Conservation (phyloP, 192 early-diverging fungal species). For the Rhizophagus prolifer region DNA sequence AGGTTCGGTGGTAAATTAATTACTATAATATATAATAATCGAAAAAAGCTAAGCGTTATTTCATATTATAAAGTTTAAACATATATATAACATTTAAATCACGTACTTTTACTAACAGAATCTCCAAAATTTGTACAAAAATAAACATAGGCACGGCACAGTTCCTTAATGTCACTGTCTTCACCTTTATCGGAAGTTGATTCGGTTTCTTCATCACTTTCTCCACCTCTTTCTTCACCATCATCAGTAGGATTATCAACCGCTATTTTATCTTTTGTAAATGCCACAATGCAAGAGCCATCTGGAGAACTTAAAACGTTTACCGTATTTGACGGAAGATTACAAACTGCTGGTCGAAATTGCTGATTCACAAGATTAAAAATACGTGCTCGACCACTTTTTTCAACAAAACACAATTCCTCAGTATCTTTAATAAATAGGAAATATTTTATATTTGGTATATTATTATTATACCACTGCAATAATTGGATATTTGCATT, state of each 20-base stretch:
- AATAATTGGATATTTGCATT: conserved; percentile 20
- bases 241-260: not conserved
- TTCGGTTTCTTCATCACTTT: not conserved
- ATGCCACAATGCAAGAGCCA: conserved; percentile 30
- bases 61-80: not conserved
- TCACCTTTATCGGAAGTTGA: not conserved
- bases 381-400: conserved; percentile 12
- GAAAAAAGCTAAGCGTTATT: no score
- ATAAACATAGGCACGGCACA: conserved; percentile 2
- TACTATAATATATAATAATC: not conserved
- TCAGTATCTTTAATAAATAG: conserved; percentile 26
- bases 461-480: conserved; percentile 16
- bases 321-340: conserved; percentile 1
- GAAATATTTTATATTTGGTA: conserved; percentile 10
- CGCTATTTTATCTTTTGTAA: not conserved
- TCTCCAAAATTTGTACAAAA: conserved; percentile 9
- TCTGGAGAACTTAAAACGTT: conserved; percentile 5
- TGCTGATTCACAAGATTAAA: conserved; percentile 12
- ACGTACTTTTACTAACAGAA: not conserved
- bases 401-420: conserved; percentile 22
- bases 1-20: not conserved
- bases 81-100: not conserved
- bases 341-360: conserved; percentile 15
- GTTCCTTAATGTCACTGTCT: not conserved
- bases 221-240: no score